A percentile compares a stretch with the other conserved stretches of the same genome.
These are phyloP conservation scores for Nemania sp. DNA, from an alignment of 2,329 filamentous ascomycete genomes.

Conservation along the genomic window DNA sequence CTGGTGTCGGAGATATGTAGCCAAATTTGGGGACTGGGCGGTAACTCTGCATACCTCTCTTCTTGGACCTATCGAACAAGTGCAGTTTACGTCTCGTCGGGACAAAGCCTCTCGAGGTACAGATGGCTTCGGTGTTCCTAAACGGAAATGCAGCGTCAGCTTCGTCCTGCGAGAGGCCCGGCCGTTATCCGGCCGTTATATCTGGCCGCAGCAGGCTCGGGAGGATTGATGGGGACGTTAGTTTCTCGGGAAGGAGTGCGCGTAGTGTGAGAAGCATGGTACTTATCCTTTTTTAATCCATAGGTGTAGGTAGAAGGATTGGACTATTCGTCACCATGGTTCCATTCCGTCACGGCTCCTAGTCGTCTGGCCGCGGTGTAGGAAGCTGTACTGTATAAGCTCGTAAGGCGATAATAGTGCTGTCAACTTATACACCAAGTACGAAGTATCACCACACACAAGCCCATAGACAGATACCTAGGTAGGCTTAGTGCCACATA, in stretches of 20 bases:
- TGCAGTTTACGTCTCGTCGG: conserved; percentile 1
- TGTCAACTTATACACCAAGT: too few relatives aligned
- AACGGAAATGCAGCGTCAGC: too few relatives aligned
- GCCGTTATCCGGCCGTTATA: conserved; percentile 3
- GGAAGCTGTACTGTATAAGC: too few relatives aligned
- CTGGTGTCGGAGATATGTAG: not conserved
- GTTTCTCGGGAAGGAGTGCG: not conserved
- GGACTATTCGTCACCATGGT: not conserved
- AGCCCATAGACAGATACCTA: too few relatives aligned
- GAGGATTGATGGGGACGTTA: conserved; percentile 5
- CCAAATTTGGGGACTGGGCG: too few relatives aligned
- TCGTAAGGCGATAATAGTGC: too few relatives aligned
- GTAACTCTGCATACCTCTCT: conserved; percentile 4
- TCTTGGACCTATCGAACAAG: not conserved
- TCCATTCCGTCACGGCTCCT: not conserved
- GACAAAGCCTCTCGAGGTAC: too few relatives aligned
- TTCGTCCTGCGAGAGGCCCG: not conserved
- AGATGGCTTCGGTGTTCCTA: too few relatives aligned
- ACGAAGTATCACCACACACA: too few relatives aligned
- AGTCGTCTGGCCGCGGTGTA: not conserved
- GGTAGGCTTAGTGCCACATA: too few relatives aligned
- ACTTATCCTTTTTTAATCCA: conserved; percentile 16
- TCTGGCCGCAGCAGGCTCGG: conserved; percentile 8
- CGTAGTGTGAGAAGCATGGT: conserved; percentile 20
- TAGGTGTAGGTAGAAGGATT: conserved; percentile 21